These are phyloP conservation scores for Diplodia corticola DNA, from an alignment of 2,329 filamentous ascomycete species.

Conservation along the genomic window DNA sequence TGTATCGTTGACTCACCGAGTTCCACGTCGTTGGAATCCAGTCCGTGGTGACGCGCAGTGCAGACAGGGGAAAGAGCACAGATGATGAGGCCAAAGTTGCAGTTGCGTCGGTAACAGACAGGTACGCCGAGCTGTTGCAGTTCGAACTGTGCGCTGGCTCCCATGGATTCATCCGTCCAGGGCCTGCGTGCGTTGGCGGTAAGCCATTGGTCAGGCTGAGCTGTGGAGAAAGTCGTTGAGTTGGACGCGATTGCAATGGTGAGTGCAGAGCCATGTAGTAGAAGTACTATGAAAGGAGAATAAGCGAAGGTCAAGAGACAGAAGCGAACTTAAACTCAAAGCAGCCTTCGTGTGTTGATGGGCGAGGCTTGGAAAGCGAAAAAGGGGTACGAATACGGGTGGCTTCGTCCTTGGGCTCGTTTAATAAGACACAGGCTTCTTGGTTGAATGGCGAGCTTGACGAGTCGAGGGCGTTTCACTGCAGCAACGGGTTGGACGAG, in stretches of 20 bases:
- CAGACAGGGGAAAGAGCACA: neutral
- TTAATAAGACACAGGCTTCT: neutral
- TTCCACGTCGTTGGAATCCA: neutral
- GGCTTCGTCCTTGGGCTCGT: neutral
- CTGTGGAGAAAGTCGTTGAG: too few species aligned
- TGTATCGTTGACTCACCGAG: neutral
- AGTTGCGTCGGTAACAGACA: too few species aligned
- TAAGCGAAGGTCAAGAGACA: too few species aligned
- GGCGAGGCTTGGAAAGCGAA: neutral
- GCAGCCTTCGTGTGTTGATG: neutral
- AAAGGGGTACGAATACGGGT: neutral
- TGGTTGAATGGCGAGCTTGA: neutral
- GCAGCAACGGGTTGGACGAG: neutral
- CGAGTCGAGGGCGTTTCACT: neutral
- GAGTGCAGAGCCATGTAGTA: too few species aligned
- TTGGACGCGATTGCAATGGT: too few species aligned
- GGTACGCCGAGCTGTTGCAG: too few species aligned
- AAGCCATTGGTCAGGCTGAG: too few species aligned
- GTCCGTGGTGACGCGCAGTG: neutral
- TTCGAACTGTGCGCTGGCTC: too few species aligned
- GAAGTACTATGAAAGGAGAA: too few species aligned
- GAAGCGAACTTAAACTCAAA: neutral
- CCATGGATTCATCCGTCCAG: too few species aligned
- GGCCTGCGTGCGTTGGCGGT: too few species aligned
- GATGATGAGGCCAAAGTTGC: neutral